Evolutionary conservation across 768 basidiomycete species (phyloP).

Genomic region (Russula virescens): DNA sequence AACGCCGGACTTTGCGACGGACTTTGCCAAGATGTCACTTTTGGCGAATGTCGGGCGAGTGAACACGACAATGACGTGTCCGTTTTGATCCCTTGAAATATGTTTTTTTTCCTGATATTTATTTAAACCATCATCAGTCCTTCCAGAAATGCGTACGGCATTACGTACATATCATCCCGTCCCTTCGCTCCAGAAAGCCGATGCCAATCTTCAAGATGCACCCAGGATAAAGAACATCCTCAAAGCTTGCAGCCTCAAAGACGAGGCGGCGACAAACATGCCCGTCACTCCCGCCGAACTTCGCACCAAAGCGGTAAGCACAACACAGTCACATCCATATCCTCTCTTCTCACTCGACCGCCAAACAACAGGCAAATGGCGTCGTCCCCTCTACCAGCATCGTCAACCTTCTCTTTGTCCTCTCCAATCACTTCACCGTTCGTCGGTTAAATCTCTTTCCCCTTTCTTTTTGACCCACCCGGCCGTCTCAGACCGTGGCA

Average conservation of each 20-base stretch:
- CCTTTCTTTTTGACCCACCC: neutral
- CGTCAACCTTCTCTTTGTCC: constrained; percentile 63
- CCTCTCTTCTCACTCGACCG: constrained; percentile 2
- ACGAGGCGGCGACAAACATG: constrained; percentile 37
- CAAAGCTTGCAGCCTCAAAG: constrained; percentile 51
- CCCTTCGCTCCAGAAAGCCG: constrained; percentile 61
- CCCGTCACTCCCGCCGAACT: constrained; percentile 56
- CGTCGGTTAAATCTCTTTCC: constrained; percentile 18
- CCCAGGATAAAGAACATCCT: constrained; percentile 73
- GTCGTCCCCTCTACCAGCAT: constrained; percentile 62
- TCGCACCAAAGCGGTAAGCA: constrained; percentile 45
- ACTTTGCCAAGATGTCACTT: constrained; percentile 70
- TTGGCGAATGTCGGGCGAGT: constrained; percentile 76
- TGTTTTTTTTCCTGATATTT: too few species aligned
- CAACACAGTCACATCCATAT: constrained; percentile 5
- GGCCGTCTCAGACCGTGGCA: constrained; percentile 33
- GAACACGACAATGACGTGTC: constrained; percentile 81
- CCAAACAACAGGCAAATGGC: constrained; percentile 37
- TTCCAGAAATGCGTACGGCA: constrained; percentile 74
- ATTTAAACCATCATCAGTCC: constrained; percentile 41
- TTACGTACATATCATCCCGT: constrained; percentile 76
- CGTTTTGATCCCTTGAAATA: neutral
- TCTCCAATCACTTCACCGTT: constrained; percentile 49
- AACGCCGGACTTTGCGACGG: constrained; percentile 50
- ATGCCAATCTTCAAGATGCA: constrained; percentile 70